phyloP scores from a whole-genome alignment of 2,329 filamentous ascomycete genomes.

The Aspergillus fructus region DNA sequence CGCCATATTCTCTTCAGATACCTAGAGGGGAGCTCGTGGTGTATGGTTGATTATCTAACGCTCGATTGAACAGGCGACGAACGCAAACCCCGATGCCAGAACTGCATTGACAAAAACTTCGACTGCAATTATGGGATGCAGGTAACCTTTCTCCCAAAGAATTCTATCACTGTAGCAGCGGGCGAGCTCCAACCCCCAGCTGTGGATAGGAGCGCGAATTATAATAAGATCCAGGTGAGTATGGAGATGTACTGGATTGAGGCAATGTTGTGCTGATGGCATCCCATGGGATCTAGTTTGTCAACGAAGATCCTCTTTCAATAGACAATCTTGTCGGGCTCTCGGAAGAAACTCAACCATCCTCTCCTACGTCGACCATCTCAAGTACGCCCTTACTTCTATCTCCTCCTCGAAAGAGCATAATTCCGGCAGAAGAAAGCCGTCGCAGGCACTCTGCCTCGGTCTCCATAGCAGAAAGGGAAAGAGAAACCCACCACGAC shows the following conservation, averaged over 20 bases:
- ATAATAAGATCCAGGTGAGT: conserved; percentile 23
- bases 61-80: conserved; percentile 46
- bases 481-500: too few species aligned
- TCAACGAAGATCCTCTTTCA: conserved; percentile 23
- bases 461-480: background rate
- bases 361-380: background rate
- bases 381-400: background rate
- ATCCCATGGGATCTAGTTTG: conserved; percentile 19
- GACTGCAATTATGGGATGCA: conserved; percentile 51
- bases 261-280: background rate
- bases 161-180: conserved; percentile 42
- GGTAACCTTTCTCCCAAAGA: conserved; percentile 51
- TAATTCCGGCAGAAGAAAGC: too few species aligned
- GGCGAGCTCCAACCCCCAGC: conserved; percentile 8
- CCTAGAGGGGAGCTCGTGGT: too few species aligned
- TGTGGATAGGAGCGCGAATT: conserved; percentile 5
- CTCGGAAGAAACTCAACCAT: background rate
- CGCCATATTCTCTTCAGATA: background rate
- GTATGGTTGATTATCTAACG: too few species aligned
- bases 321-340: background rate
- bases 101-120: conserved; percentile 48
- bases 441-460: background rate
- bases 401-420: background rate
- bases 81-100: conserved; percentile 50
- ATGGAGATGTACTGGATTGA: background rate